Base-by-base conservation (phyloP, 257 asterid species). In the Solanum chiquidenum region DNA sequence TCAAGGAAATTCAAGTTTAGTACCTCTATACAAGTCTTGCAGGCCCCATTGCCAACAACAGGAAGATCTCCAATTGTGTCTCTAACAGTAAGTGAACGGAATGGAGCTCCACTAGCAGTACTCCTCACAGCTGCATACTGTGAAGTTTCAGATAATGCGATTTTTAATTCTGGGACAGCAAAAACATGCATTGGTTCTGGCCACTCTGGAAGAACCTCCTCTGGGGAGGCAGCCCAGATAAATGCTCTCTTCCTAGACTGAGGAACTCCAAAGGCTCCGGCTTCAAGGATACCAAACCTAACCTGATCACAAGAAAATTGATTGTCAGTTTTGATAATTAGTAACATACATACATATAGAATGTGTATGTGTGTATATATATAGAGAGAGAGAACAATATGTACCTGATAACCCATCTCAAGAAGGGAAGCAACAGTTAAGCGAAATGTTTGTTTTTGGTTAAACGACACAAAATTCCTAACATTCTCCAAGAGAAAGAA, bases 101-200 rank as follows among this genome's bases (percentile, higher is more conserved):
- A 93, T n/a, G 98, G 98, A 62, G 98, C 99, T 86, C 99, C 98
- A 91, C 86, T 91, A 33, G 97, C 88, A 83, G 98, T 95, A 85
- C 99, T 97, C 89, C 92, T 92, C 86, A 88, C 99, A 88, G 98
- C 99, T 77, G 94, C 91, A 87, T 95, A 97, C 9, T 95, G 95
- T 74, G 87, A 44, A 80, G 91, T 93, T 84, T 88, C 91, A 6
- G 96, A 92, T 90, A 97, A 80, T 68, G 96, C 55, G 69, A 97
- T 94, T 91, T 90, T 97, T 86, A 97, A 76, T 82, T 97, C 96
- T 21, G 99, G 98, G 83, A 94, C 96, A 14, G 94, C 90, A 91
- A 97, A 97, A 42, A 97, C 99, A 86, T 97, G 98, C 98, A 97
- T 95, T 84, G 98, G 99, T 92, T 97, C 98, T 1, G 98, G 99